A percentile compares a stretch with the other conserved stretches of the same genome.
phyloP scores from a whole-genome alignment of 768 basidiomycete genomes.

The Neoboletus magnificus region DNA sequence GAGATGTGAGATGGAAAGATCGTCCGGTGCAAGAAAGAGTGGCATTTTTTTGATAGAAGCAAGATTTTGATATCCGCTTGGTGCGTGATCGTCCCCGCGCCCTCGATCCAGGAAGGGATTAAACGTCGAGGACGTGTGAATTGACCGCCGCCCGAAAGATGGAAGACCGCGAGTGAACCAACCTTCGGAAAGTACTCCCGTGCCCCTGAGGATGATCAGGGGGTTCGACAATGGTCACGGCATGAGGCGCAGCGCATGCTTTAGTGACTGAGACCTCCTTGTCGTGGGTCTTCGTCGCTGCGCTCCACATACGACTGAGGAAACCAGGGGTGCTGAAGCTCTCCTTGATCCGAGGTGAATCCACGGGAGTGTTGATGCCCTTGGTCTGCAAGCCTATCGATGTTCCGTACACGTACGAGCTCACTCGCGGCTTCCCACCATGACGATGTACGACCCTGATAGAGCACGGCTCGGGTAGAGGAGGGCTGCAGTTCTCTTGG shows the following conservation, averaged over 20 bases:
- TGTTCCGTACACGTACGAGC: constrained; percentile 27
- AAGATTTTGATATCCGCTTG: constrained; percentile 21
- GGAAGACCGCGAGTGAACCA: constrained; percentile 45
- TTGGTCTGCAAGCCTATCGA: constrained; percentile 17
- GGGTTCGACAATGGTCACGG: constrained; percentile 28
- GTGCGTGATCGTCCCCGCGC: constrained; percentile 10
- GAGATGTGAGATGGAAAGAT: constrained; percentile 27
- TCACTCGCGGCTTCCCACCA: constrained; percentile 23
- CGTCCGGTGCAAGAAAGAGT: constrained; percentile 17
- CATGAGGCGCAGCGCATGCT: constrained; percentile 7
- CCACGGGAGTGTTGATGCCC: constrained; percentile 7
- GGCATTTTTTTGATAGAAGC: constrained; percentile 22
- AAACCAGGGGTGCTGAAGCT: constrained; percentile 49
- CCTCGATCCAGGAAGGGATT: constrained; percentile 7
- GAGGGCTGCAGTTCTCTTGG: constrained; percentile 16
- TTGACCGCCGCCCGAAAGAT: constrained; percentile 36
- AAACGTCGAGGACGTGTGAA: constrained; percentile 28
- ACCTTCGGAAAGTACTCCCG: constrained; percentile 37
- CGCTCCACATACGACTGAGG: constrained; percentile 74
- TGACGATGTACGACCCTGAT: constrained; percentile 30
- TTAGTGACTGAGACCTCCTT: constrained; percentile 19
- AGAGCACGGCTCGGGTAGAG: constrained; percentile 16
- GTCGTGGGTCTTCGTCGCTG: constrained; percentile 45
- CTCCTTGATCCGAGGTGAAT: constrained; percentile 28
- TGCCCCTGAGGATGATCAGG: constrained; percentile 25